Evolutionary conservation across 257 asterid genomes (phyloP).

Genomic region (Solanum tarapatanum): DNA sequence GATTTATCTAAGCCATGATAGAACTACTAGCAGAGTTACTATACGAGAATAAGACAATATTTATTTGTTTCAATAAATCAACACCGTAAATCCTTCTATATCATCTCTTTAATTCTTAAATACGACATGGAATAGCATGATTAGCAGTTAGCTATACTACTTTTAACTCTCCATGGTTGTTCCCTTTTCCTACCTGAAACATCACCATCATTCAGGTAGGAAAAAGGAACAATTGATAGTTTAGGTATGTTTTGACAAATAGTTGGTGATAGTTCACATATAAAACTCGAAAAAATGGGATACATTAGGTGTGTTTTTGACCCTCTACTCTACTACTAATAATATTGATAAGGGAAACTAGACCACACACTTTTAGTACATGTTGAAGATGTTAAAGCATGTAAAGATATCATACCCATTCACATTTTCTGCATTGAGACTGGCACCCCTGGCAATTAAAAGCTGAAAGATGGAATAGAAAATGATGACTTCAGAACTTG

Average conservation of each 20-base stretch:
- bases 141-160: background rate
- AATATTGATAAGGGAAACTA: background rate
- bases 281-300: background rate
- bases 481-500: background rate
- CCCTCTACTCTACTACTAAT: background rate
- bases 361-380: background rate
- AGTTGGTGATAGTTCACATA: background rate
- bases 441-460: slow-evolving; percentile 63
- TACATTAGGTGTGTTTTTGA: background rate
- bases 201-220: background rate
- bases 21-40: background rate
- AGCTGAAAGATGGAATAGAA: slow-evolving; percentile 34
- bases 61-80: background rate
- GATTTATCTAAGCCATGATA: background rate
- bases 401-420: slow-evolving; percentile 44
- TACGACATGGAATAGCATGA: background rate
- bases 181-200: background rate
- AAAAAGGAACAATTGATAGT: background rate
- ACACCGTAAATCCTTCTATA: background rate
- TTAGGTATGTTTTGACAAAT: background rate
- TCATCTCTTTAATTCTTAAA: background rate
- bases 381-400: background rate
- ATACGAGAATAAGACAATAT: background rate
- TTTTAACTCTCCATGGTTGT: background rate
- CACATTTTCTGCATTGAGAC: slow-evolving; percentile 49